Percentiles rank a stretch among this genome's conserved stretches.
Evolutionary conservation across 768 basidiomycete genomes (phyloP).

Genomic region (Kwoniella heveanensis): DNA sequence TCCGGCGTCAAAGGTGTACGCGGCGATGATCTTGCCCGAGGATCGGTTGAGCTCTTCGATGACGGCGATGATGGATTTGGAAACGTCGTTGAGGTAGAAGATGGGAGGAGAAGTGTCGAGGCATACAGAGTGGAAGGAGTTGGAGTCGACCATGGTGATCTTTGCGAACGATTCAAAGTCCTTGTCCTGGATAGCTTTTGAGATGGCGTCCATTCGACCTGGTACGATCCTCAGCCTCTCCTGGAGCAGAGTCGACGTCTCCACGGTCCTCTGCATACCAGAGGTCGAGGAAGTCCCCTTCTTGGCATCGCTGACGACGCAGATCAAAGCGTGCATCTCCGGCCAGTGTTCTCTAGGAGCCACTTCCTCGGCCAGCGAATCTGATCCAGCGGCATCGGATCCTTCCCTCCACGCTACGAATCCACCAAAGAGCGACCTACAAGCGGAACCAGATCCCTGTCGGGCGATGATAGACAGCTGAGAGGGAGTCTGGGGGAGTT

Average conservation of each 20-base stretch:
- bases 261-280: conserved; percentile 97
- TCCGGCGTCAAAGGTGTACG: conserved; percentile 99
- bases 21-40: conserved; percentile 71
- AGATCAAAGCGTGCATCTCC: conserved; percentile 93
- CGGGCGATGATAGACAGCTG: conserved; percentile 90
- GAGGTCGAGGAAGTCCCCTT: conserved; percentile 92
- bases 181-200: conserved; percentile 70
- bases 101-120: conserved; percentile 97
- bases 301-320: conserved; percentile 92
- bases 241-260: conserved; percentile 82
- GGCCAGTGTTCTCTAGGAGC: conserved; percentile 88
- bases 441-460: conserved; percentile 96
- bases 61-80: conserved; percentile 84
- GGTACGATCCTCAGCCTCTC: conserved; percentile 92
- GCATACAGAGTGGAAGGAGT: conserved; percentile 97
- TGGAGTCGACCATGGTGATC: conserved; percentile 96
- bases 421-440: conserved; percentile 94
- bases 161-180: conserved; percentile 88
- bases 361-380: conserved; percentile 85
- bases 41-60: conserved; percentile 91
- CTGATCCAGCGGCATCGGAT: conserved; percentile 66
- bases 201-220: conserved; percentile 77
- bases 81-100: conserved; percentile 99
- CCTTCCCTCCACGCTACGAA: conserved; percentile 96
- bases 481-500: conserved; percentile 74